Base-by-base conservation (phyloP, 2,329 filamentous ascomycete species). In the Fusarium palustre region DNA sequence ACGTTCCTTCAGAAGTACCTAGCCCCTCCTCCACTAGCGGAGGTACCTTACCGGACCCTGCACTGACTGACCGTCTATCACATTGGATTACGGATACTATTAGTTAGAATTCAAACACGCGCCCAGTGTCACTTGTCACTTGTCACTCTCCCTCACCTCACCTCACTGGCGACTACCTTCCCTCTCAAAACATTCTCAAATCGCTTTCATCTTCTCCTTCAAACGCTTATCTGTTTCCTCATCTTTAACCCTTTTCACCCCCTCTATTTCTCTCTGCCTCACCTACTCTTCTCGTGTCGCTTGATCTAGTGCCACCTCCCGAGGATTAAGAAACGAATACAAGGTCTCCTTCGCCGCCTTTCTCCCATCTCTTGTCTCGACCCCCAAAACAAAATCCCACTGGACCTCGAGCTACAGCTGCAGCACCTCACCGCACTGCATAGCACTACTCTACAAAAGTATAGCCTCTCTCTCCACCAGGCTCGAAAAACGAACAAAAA, bases 111-210 rank as follows among this genome's bases (percentile, higher is more conserved):
- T 34, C 46, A 36, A 49, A 49, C 66, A 69, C 66, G 66, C 66
- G 66, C 66, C 56, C 53, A 63, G 61, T 67, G 66, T 70, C 66
- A 69, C 55, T 69, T 54, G 60, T 53, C 55, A 52, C 49, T 66
- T 55, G 58, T 65, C 52, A 64, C 63, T 65, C 52, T 48, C 47
- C 33, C 47, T 50, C 25, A 36, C 47, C 13, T 28, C 25, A 28
- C 25, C 48, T 52, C 38, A 50, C n/a, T 38, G 48, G 33, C 48
- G 18, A 50, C 47, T 50, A 20, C 47, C 48, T 50, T 52, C 24
- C 34, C 55, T 64, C 42, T 63, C 58, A 38, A 52, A 52, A 56
- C 42, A 63, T 22, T 47, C 41, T 52, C 53, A 59, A 59, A 57
- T 54, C 55, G 38, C 48, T 46, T 60, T 62, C 62, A 52, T 33